A percentile compares a stretch with the other conserved stretches of the same genome.
Conservation (phyloP, 2,329 filamentous ascomycete genomes). For the Ophiocordyceps robertsii region DNA sequence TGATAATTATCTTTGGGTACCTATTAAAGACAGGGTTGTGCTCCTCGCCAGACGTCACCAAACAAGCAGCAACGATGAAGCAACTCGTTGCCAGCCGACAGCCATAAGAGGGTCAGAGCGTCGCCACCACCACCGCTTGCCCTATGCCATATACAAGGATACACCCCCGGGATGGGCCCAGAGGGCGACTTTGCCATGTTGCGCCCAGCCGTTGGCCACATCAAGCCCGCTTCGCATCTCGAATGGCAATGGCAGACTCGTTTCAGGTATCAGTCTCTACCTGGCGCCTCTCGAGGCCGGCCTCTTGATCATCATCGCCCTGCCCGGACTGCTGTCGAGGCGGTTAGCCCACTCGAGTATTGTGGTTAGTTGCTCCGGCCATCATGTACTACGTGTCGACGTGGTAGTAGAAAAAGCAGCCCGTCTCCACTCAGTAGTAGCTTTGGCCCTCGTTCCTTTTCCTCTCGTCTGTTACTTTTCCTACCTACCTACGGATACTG, state of each 20-base stretch:
- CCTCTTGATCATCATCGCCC: too few species aligned
- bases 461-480: neutral
- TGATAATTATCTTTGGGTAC: neutral
- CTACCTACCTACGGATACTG: too few species aligned
- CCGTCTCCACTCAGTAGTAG: neutral
- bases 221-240: too few species aligned
- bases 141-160: neutral
- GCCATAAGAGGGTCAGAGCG: neutral
- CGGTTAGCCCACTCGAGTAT: too few species aligned
- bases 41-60: neutral
- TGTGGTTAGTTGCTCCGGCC: neutral
- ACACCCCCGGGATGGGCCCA: too few species aligned
- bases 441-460: neutral
- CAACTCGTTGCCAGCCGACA: too few species aligned
- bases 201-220: too few species aligned
- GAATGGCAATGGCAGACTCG: too few species aligned
- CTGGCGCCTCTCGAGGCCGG: too few species aligned
- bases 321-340: neutral
- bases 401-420: neutral
- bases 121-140: neutral
- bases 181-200: too few species aligned
- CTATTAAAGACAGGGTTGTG: neutral
- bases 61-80: neutral
- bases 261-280: too few species aligned
- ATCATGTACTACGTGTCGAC: neutral